Evolutionary conservation across 1,139 yeast genomes (phyloP).

Genomic region (Suhomyces wounanorum): DNA sequence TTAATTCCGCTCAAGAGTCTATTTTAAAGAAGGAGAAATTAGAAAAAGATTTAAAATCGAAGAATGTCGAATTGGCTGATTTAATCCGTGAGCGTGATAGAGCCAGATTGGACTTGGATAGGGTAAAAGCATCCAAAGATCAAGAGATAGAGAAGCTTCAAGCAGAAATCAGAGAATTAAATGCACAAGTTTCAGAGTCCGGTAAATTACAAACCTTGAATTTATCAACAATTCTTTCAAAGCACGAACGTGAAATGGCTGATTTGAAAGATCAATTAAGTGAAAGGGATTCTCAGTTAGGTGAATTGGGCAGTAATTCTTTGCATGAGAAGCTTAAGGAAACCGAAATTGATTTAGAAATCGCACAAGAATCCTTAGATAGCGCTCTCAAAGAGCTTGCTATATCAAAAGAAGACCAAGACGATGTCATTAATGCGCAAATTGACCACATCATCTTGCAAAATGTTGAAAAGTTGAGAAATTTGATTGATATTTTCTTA

Average conservation of each 20-base stretch:
- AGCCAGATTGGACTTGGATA: constrained; percentile 80
- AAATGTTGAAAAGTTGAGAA: constrained; percentile 53
- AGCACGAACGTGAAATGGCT: constrained; percentile 60
- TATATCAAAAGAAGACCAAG: constrained; percentile 55
- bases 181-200: constrained; percentile 59
- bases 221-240: constrained; percentile 58
- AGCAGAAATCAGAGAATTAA: constrained; percentile 64
- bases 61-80: constrained; percentile 86
- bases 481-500: constrained; percentile 72
- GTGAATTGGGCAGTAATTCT: constrained; percentile 17
- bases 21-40: constrained; percentile 80
- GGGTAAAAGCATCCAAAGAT: constrained; percentile 65
- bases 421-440: constrained; percentile 58
- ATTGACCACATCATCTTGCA: constrained; percentile 55
- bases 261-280: constrained; percentile 41
- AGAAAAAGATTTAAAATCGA: constrained; percentile 82
- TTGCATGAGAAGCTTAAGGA: constrained; percentile 57
- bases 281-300: constrained; percentile 20
- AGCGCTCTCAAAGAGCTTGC: constrained; percentile 65
- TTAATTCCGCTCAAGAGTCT: constrained; percentile 91
- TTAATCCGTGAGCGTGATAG: constrained; percentile 88
- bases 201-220: constrained; percentile 72
- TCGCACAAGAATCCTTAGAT: constrained; percentile 78
- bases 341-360: constrained; percentile 78
- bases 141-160: constrained; percentile 68